Percentiles rank a stretch among this genome's conserved stretches.
These are phyloP conservation scores for Knoxia roxburghii DNA, from an alignment of 257 asterid species.

Conservation along the genomic window DNA sequence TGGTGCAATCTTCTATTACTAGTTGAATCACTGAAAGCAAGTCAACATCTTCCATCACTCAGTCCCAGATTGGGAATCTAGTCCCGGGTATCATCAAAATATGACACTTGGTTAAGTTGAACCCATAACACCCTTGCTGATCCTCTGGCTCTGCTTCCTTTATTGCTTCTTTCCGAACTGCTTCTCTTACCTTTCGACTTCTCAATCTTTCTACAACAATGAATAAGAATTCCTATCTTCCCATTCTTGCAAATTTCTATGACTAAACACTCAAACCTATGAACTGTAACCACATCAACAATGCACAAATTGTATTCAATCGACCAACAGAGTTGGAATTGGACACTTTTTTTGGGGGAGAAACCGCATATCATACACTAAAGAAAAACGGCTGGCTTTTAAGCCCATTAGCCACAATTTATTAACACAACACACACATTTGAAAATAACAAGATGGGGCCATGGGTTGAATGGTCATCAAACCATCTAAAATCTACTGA, in stretches of 20 bases:
- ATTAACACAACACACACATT: background rate
- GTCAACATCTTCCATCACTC: too few species aligned
- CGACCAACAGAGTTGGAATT: background rate
- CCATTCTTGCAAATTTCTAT: background rate
- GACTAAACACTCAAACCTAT: background rate
- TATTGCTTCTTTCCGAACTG: background rate
- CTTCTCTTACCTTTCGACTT: background rate
- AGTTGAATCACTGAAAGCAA: too few species aligned
- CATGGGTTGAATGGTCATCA: background rate
- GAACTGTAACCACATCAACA: background rate
- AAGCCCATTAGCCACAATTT: background rate
- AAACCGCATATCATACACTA: too few species aligned
- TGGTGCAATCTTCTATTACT: background rate
- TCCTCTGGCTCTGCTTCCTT: background rate
- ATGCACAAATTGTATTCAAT: background rate
- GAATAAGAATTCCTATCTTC: background rate
- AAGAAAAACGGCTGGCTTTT: background rate
- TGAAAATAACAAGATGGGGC: background rate
- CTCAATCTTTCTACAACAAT: background rate
- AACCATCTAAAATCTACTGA: background rate
- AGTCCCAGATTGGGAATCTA: background rate
- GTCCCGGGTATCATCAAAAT: background rate
- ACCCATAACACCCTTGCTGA: background rate
- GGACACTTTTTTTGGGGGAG: too few species aligned
- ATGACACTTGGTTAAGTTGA: too few species aligned